Conservation (phyloP, 768 basidiomycete genomes). For the Phanerochaete carnosa region DNA sequence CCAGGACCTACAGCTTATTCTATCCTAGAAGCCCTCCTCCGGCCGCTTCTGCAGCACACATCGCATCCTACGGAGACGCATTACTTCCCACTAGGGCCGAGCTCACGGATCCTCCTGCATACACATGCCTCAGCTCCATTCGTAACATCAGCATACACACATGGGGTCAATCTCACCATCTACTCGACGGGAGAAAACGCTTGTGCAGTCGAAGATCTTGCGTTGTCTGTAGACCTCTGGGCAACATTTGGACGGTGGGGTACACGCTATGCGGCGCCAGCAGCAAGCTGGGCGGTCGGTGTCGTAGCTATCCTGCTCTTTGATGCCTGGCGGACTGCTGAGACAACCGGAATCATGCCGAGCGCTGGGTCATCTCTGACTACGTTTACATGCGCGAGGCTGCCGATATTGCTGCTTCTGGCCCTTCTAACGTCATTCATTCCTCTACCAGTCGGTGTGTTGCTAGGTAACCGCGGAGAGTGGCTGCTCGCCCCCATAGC, state of each 20-base stretch:
- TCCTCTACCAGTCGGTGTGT: slow-evolving; percentile 52
- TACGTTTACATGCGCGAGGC: slow-evolving; percentile 34
- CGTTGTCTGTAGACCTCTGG: slow-evolving; percentile 66
- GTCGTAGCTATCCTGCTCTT: slow-evolving; percentile 59
- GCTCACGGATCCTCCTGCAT: slow-evolving; percentile 54
- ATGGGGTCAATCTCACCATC: slow-evolving; percentile 52
- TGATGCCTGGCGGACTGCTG: slow-evolving; percentile 39
- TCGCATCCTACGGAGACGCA: slow-evolving; percentile 62
- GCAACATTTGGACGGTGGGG: slow-evolving; percentile 69
- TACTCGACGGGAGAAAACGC: slow-evolving; percentile 49
- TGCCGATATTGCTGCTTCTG: slow-evolving; percentile 40
- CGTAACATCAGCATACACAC: slow-evolving; percentile 30
- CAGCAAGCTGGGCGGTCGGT: slow-evolving; percentile 73
- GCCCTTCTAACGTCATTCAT: slow-evolving; percentile 48
- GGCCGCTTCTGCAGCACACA: slow-evolving; percentile 64
- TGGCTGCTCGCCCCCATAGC: slow-evolving; percentile 48
- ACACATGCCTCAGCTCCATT: slow-evolving; percentile 70
- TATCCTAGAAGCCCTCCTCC: slow-evolving; percentile 46
- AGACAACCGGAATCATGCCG: slow-evolving; percentile 37
- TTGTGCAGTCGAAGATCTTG: slow-evolving; percentile 45
- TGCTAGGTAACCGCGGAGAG: slow-evolving; percentile 60
- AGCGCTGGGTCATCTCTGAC: slow-evolving; percentile 47
- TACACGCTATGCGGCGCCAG: slow-evolving; percentile 69
- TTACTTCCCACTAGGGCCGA: slow-evolving; percentile 52
- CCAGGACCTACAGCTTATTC: not conserved